phyloP scores from a whole-genome alignment of 495 filamentous ascomycete species.

The Penicillium antarcticum region DNA sequence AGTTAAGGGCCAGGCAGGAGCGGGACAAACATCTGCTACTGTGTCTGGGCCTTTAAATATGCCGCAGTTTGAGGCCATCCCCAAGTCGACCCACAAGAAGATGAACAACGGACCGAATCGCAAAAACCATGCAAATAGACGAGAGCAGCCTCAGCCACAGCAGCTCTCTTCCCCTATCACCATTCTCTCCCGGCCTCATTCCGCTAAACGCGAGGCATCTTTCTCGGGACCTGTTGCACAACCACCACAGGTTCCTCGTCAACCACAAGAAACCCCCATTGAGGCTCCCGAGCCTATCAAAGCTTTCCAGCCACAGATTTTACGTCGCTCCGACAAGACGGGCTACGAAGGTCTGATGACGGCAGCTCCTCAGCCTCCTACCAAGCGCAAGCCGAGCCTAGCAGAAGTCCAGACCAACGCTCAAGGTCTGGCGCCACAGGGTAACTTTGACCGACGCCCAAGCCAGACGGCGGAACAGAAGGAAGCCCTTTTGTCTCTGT shows the following conservation, averaged over 20 bases:
- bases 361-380: background rate
- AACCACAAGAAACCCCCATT: constrained; percentile 10
- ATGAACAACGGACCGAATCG: constrained; percentile 19
- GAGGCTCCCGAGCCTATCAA: constrained; percentile 35
- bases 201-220: constrained; percentile 29
- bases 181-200: constrained; percentile 42
- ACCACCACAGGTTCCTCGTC: constrained; percentile 13
- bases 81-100: constrained; percentile 23
- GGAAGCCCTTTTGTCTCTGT: constrained; percentile 66
- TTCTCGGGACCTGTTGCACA: constrained; percentile 13
- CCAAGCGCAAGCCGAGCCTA: constrained; percentile 14
- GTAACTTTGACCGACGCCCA: constrained; percentile 37
- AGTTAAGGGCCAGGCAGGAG: constrained; percentile 12
- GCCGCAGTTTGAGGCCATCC: constrained; percentile 44
- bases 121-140: constrained; percentile 18
- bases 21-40: constrained; percentile 39
- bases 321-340: constrained; percentile 49
- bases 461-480: constrained; percentile 58
- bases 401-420: constrained; percentile 2
- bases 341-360: constrained; percentile 22
- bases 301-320: constrained; percentile 58
- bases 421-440: constrained; percentile 6
- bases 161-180: constrained; percentile 39
- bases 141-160: constrained; percentile 16
- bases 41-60: constrained; percentile 48